Base-by-base conservation (phyloP, 768 basidiomycete species). In the Mycena leptocephala region DNA sequence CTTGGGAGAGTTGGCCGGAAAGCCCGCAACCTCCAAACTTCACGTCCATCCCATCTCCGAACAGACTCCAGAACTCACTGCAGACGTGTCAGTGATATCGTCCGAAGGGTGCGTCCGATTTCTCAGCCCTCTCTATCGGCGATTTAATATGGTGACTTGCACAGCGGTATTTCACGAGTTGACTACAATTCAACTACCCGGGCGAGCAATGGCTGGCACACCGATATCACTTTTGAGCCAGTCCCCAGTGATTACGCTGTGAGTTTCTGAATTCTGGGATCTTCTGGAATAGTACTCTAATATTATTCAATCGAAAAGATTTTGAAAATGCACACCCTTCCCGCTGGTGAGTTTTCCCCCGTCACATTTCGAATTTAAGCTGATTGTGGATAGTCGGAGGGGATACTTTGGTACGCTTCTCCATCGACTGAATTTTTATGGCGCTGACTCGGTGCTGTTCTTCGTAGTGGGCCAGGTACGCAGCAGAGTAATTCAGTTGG, bases 171-270 rank as follows among this genome's bases (percentile, higher is more conserved):
- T 76, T 82, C 86, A 18, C 81, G 83, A 22, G 85, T 86, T 0
- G 86, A 85, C 18, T 81, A 77, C 55, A 75, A 79, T n/a, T 74
- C 78, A 32, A 81, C 76, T 26, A 79, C 79, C n/a, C 85, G 87
- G 24, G 88, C 88, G 22, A 88, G 87, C 76, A 82, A 79, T 35
- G 87, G 88, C 7, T 90, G 89, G 91, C 91, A 92, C 79, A 81
- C 90, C 0, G 91, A 92, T 80, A 91, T 93, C 77, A 90, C 91
- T 1, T 94, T 93, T 78, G 92, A 94, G 79, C 85, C 80, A 8
- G 84, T 91, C 20, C 93, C 93, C 8, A 89, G 90, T 5, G 92
- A 93, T 80, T 93, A 91, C 78, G 88, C 92, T 8, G 87, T 88
- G 46, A 13, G 82, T 78, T 24, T 18, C 18, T 56, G 20, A 14